A percentile compares a stretch with the other conserved stretches of the same genome.
Evolutionary conservation across 306 rosid genomes (phyloP).

Genomic region (Styphnolobium japonicum): DNA sequence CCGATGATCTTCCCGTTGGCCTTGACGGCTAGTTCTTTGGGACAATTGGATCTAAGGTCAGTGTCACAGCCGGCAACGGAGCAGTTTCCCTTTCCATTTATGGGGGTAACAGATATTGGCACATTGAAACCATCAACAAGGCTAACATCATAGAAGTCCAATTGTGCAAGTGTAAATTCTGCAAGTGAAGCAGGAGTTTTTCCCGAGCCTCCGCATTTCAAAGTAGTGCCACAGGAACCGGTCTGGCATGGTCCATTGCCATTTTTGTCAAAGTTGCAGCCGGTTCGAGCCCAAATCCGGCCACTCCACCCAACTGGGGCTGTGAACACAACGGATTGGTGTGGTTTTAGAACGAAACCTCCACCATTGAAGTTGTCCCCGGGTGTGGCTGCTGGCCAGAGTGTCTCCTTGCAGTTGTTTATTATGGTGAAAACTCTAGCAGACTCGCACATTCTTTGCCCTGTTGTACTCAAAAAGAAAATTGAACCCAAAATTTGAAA

Average conservation of each 20-base stretch:
- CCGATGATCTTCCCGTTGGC: slow-evolving; percentile 55
- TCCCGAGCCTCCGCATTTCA: slow-evolving; percentile 67
- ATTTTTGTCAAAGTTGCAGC: slow-evolving; percentile 69
- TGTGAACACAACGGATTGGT: slow-evolving; percentile 50
- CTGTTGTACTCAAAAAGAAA: slow-evolving; percentile 44
- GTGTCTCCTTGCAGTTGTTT: slow-evolving; percentile 78
- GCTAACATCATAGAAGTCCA: slow-evolving; percentile 81
- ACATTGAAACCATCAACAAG: slow-evolving; percentile 90
- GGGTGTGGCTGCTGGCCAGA: slow-evolving; percentile 77
- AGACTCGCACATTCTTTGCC: slow-evolving; percentile 43
- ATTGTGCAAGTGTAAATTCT: slow-evolving; percentile 61
- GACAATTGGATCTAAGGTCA: slow-evolving; percentile 59
- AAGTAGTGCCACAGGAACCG: slow-evolving; percentile 57
- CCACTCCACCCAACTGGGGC: slow-evolving; percentile 82
- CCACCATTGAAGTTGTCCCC: slow-evolving; percentile 79
- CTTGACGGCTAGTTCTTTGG: slow-evolving; percentile 48
- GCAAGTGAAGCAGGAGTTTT: slow-evolving; percentile 80
- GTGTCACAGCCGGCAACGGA: slow-evolving; percentile 61
- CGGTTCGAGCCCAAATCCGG: slow-evolving; percentile 92
- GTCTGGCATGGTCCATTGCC: slow-evolving; percentile 69
- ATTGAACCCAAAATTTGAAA: neutral
- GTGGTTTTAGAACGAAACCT: slow-evolving; percentile 64
- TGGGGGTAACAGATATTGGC: slow-evolving; percentile 51
- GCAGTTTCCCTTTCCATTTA: slow-evolving; percentile 76
- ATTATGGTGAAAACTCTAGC: slow-evolving; percentile 72